Base-by-base conservation (phyloP, 139 green algal genomes). In the Edaphochlamys debaryana region DNA sequence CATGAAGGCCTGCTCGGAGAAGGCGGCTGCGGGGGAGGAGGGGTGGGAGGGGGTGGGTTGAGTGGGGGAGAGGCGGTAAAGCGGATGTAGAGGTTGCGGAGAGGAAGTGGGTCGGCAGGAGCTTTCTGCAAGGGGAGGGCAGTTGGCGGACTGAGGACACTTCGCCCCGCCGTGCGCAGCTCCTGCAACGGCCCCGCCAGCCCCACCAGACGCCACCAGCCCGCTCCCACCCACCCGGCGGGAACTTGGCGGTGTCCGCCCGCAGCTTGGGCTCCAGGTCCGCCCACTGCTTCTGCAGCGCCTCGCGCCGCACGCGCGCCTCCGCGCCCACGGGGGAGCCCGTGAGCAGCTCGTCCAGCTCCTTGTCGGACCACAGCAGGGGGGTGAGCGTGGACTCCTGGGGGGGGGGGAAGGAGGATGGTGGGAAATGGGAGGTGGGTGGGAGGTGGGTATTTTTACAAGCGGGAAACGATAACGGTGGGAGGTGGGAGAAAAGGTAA, bases 211-310 rank as follows among this genome's bases (percentile, higher is more conserved):
- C n/a, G n/a, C n/a, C n/a, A n/a, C n/a, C n/a, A n/a, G n/a, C n/a
- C n/a, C n/a, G n/a, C n/a, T n/a, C n/a, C n/a, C n/a, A n/a, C n/a
- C 67, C 62, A 89, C 85, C 85, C 37, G 88, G 69, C 3, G 67
- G 71, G 73, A 92, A 92, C 15, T 52, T 54, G n/a, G 82, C 77
- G 9, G 81, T 11, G 37, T 92, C 85, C 7, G 69, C 56, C 54
- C 41, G 62, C 30, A 81, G 60, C 42, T 36, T 27, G 23, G 83
- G 62, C n/a, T 79, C 50, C 75, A 95, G 88, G 34, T 56, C 41
- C 62, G 69, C 70, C 90, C 92, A 97, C 89, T 97, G 93, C 70
- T 90, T 50, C 40, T 84, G 63, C 48, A 97, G 86, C 38, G 83
- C 84, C 8, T 69, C 70, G 54, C 88, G 41, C 0, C 94, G 87